Conservation (phyloP, 2,329 filamentous ascomycete species). For the Sporothrix curviconia region DNA sequence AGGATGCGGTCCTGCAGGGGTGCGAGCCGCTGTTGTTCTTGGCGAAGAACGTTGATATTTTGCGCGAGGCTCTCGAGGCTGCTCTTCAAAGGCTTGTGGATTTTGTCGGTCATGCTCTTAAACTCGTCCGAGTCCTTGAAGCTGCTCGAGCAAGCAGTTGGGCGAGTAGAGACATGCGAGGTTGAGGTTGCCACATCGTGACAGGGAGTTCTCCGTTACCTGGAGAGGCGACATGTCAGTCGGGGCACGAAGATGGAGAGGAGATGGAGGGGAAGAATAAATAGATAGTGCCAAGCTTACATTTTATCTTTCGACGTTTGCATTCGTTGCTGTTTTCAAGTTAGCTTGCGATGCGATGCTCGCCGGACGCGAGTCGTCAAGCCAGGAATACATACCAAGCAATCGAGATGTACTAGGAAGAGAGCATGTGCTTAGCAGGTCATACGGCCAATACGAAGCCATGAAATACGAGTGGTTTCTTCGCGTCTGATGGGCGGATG, state of each 20-base stretch:
- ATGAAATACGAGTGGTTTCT: too few relatives aligned
- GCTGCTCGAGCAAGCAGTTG: slow-evolving; percentile 36
- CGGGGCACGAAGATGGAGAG: neutral
- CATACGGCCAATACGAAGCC: neutral
- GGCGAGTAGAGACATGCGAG: slow-evolving; percentile 30
- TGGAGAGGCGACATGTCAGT: too few relatives aligned
- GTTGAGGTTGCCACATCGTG: slow-evolving; percentile 63
- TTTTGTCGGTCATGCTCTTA: slow-evolving; percentile 69
- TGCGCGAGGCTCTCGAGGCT: slow-evolving; percentile 73
- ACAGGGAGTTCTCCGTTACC: slow-evolving; percentile 61
- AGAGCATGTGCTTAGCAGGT: neutral
- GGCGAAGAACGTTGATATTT: slow-evolving; percentile 62
- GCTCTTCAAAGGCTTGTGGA: slow-evolving; percentile 71
- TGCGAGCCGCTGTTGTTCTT: slow-evolving; percentile 41
- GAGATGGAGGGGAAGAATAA: neutral
- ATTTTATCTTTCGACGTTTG: slow-evolving; percentile 37
- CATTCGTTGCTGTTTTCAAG: slow-evolving; percentile 50
- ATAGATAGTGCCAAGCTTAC: slow-evolving; percentile 15
- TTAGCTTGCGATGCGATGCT: too few relatives aligned
- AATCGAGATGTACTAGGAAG: slow-evolving; percentile 50
- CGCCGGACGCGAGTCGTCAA: neutral
- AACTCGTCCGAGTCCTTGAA: slow-evolving; percentile 61
- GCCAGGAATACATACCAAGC: slow-evolving; percentile 41
- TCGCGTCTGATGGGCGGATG: too few relatives aligned
- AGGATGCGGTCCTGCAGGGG: slow-evolving; percentile 37